phyloP scores from a whole-genome alignment of 1,284 basidiomycete species.

The Rhodofomes roseus region DNA sequence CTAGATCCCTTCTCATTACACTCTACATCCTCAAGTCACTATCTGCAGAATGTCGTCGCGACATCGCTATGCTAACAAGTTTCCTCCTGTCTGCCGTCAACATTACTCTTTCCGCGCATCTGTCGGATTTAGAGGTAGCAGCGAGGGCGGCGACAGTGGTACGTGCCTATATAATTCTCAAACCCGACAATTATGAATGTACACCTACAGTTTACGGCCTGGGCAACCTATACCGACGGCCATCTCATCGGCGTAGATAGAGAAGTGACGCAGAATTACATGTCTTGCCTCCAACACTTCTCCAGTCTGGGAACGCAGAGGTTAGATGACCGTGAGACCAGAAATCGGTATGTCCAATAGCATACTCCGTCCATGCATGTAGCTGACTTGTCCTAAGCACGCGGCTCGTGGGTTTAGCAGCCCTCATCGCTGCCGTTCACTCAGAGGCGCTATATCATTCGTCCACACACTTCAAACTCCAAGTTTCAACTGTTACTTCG shows the following conservation, averaged over 20 bases:
- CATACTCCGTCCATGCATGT: not conserved
- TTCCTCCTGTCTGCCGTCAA: slow-evolving; percentile 77
- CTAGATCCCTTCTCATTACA: slow-evolving; percentile 82
- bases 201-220: slow-evolving; percentile 76
- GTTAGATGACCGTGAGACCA: slow-evolving; percentile 56
- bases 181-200: not conserved
- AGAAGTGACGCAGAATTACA: slow-evolving; percentile 66
- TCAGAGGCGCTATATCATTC: slow-evolving; percentile 86
- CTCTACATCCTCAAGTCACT: slow-evolving; percentile 83
- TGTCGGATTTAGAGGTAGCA: slow-evolving; percentile 80
- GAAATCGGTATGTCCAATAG: slow-evolving; percentile 50
- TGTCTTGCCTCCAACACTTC: slow-evolving; percentile 68
- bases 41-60: slow-evolving; percentile 86
- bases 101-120: slow-evolving; percentile 57
- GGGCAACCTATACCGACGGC: slow-evolving; percentile 91
- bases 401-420: slow-evolving; percentile 82
- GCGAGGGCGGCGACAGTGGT: slow-evolving; percentile 83
- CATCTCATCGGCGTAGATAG: slow-evolving; percentile 77
- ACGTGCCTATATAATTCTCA: slow-evolving; percentile 28
- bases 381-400: slow-evolving; percentile 45
- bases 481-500: slow-evolving; percentile 70
- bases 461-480: slow-evolving; percentile 69
- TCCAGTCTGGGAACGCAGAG: slow-evolving; percentile 54
- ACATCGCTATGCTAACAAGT: slow-evolving; percentile 80
- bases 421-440: slow-evolving; percentile 76